A percentile compares a stretch with the other conserved stretches of the same genome.
phyloP scores from a whole-genome alignment of 1,284 basidiomycete genomes.

The Macrocybe sp. region DNA sequence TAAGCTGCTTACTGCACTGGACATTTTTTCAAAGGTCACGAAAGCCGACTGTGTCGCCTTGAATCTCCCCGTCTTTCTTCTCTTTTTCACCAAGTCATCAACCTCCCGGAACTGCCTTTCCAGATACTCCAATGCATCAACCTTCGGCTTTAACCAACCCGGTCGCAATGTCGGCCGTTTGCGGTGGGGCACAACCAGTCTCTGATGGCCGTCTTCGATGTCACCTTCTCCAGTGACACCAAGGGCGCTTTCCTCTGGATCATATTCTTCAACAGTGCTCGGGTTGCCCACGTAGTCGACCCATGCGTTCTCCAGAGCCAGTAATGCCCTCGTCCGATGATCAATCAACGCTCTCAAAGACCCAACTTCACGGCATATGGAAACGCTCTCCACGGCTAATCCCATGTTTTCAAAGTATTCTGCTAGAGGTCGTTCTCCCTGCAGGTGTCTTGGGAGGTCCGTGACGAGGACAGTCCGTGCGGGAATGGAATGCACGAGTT shows the following conservation, averaged over 20 bases:
- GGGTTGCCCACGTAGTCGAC: conserved; percentile 91
- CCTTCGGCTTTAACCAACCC: conserved; percentile 62
- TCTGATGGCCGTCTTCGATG: conserved; percentile 42
- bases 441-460: conserved; percentile 77
- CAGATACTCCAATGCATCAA: conserved; percentile 84
- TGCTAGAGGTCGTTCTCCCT: conserved; percentile 80
- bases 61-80: conserved; percentile 65
- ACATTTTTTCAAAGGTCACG: conserved; percentile 96
- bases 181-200: conserved; percentile 69
- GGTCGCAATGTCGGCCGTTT: conserved; percentile 66
- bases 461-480: conserved; percentile 91
- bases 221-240: conserved; percentile 47
- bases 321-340: conserved; percentile 70
- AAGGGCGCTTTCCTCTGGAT: conserved; percentile 53
- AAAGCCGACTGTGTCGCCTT: conserved; percentile 83
- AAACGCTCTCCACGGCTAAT: conserved; percentile 83
- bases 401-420: conserved; percentile 91
- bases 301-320: conserved; percentile 83
- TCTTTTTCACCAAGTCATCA: conserved; percentile 75
- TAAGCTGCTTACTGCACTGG: conserved; percentile 65
- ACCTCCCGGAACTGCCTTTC: conserved; percentile 73
- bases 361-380: conserved; percentile 81
- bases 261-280: conserved; percentile 69
- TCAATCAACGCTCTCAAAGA: conserved; percentile 73
- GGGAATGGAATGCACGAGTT: conserved; percentile 91